A percentile compares a stretch with the other conserved stretches of the same genome.
Evolutionary conservation across 2,329 filamentous ascomycete species (phyloP).

Genomic region (Cladophialophora carrionii): DNA sequence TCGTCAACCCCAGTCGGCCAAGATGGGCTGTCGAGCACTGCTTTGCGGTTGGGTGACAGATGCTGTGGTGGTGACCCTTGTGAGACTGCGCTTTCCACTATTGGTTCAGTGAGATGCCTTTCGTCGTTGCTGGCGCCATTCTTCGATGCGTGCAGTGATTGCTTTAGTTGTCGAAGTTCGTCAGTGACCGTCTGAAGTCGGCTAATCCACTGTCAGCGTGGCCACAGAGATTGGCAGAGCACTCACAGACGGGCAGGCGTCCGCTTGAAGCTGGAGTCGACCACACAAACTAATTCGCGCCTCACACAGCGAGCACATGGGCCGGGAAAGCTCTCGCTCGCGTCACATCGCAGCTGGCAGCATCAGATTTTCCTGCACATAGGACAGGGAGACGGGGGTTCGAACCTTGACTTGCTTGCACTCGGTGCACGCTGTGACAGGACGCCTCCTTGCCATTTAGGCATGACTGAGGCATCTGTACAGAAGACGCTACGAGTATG

Average conservation of each 20-base stretch:
- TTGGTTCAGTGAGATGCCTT: not conserved
- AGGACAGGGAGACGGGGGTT: too few species aligned
- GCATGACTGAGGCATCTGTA: constrained; percentile 1
- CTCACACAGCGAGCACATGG: constrained; percentile 19
- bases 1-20: not conserved
- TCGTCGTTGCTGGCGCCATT: not conserved
- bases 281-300: constrained; percentile 15
- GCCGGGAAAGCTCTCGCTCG: constrained; percentile 18
- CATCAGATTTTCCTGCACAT: not conserved
- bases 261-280: constrained; percentile 23
- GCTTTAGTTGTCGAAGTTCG: constrained; percentile 19
- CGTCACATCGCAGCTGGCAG: constrained; percentile 20
- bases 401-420: constrained; percentile 21
- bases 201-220: not conserved
- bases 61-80: too few species aligned
- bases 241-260: constrained; percentile 19
- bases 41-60: not conserved
- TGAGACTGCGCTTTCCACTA: not conserved
- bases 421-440: constrained; percentile 22
- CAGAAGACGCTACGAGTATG: too few species aligned
- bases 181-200: constrained; percentile 20
- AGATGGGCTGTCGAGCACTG: not conserved
- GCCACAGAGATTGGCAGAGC: not conserved
- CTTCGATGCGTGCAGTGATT: constrained; percentile 14
- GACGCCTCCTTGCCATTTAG: constrained; percentile 14